Conservation (phyloP, 805 yeast genomes). For the Spathaspora arborariae region DNA sequence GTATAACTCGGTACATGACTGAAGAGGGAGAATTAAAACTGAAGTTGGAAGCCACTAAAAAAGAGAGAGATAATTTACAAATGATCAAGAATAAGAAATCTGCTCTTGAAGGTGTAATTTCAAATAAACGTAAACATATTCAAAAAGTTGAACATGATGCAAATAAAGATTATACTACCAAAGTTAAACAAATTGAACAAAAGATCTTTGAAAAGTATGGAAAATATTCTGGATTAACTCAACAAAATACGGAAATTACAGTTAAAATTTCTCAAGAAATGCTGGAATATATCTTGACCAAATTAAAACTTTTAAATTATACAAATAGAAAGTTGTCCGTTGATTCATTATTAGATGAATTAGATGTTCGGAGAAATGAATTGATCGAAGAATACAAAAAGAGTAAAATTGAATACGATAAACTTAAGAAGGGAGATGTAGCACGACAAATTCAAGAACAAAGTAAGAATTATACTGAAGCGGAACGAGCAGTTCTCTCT, state of each 20-base stretch:
- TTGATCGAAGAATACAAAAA: constrained; percentile 29
- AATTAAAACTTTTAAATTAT: constrained; percentile 1
- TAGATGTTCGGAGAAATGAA: constrained; percentile 13
- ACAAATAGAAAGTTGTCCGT: constrained; percentile 18
- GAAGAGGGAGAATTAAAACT: constrained; percentile 7
- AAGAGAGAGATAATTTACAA: constrained; percentile 12
- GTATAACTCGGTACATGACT: constrained; percentile 1
- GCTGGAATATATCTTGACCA: constrained; percentile 1
- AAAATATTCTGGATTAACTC: constrained; percentile 1
- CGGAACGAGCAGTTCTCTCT: constrained; percentile 35
- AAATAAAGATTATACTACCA: constrained; percentile 38
- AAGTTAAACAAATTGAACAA: constrained; percentile 29
- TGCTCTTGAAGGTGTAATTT: not conserved
- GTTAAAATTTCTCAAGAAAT: constrained; percentile 7
- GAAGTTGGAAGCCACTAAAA: constrained; percentile 9
- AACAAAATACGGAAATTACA: not conserved
- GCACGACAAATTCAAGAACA: constrained; percentile 32
- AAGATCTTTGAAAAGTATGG: constrained; percentile 12
- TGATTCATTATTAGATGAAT: constrained; percentile 23
- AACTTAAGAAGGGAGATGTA: constrained; percentile 39
- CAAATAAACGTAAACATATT: constrained; percentile 17
- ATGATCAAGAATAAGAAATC: constrained; percentile 9
- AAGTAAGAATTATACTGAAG: constrained; percentile 34
- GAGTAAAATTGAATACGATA: constrained; percentile 32
- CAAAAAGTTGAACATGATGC: constrained; percentile 33